Evolutionary conservation across 2,329 filamentous ascomycete genomes (phyloP).

Genomic region (Cadophora sp.): DNA sequence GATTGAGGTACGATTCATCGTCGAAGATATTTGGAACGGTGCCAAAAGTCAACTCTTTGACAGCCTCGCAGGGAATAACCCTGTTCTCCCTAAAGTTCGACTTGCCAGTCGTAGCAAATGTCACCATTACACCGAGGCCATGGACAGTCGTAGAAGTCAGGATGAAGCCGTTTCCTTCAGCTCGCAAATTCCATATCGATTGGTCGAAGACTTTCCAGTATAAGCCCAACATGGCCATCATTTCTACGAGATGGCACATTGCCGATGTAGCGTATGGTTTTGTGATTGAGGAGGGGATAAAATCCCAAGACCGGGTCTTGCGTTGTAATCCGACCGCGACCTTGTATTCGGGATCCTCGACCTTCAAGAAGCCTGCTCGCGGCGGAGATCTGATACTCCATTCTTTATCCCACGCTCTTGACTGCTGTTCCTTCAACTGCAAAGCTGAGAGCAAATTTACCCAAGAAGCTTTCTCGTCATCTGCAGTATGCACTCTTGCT

Average conservation of each 20-base stretch:
- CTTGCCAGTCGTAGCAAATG: constrained; percentile 57
- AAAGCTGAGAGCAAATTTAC: constrained; percentile 56
- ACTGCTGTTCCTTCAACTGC: constrained; percentile 57
- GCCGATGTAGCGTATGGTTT: constrained; percentile 47
- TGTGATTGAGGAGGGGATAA: constrained; percentile 46
- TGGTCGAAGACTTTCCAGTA: constrained; percentile 66
- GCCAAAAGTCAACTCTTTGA: constrained; percentile 63
- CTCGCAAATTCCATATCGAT: constrained; percentile 54
- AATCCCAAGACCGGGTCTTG: constrained; percentile 48
- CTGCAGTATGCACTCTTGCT: constrained; percentile 56
- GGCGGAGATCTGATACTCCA: constrained; percentile 21
- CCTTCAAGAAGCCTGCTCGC: constrained; percentile 5
- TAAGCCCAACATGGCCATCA: constrained; percentile 51
- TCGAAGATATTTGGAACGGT: constrained; percentile 61
- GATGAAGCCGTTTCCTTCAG: constrained; percentile 47
- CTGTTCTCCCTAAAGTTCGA: constrained; percentile 56
- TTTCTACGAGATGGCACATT: constrained; percentile 46
- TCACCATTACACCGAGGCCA: constrained; percentile 62
- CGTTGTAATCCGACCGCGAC: constrained; percentile 42
- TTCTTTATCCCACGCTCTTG: constrained; percentile 50
- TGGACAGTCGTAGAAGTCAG: constrained; percentile 45
- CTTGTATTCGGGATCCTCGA: constrained; percentile 31
- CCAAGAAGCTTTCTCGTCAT: constrained; percentile 64
- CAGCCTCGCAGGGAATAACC: constrained; percentile 58
- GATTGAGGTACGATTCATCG: constrained; percentile 48